phyloP scores from a whole-genome alignment of 225 moss, liverwort and hornwort species.

The Straminergon stramineum region DNA sequence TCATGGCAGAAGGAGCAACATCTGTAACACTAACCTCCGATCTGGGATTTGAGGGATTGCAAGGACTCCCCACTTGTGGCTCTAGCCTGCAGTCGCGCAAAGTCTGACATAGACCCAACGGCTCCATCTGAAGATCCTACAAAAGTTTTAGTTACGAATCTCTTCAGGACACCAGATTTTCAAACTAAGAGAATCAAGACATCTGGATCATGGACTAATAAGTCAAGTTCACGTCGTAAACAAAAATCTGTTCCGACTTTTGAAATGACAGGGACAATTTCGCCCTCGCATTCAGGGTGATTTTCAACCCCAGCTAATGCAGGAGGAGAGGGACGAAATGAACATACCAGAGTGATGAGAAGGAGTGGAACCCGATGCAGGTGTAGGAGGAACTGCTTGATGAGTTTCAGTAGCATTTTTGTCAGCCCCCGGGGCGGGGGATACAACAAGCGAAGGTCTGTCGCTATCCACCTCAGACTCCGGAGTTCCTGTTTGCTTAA shows the following conservation, averaged over 20 bases:
- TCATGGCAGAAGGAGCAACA: neutral
- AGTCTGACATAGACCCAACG: slow-evolving; percentile 28
- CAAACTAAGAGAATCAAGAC: neutral
- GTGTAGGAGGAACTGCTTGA: slow-evolving; percentile 12
- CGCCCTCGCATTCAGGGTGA: neutral
- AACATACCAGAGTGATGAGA: slow-evolving; percentile 25
- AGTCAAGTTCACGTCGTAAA: neutral
- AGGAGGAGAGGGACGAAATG: neutral
- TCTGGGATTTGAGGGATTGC: slow-evolving; percentile 14
- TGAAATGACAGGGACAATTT: neutral
- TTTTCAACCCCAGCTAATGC: neutral
- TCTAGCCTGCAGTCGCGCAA: slow-evolving; percentile 28
- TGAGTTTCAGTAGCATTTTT: slow-evolving; percentile 10
- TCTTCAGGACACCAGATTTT: neutral
- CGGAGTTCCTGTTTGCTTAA: slow-evolving; percentile 40
- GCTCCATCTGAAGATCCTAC: slow-evolving; percentile 21
- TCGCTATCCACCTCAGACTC: slow-evolving; percentile 52
- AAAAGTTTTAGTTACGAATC: neutral
- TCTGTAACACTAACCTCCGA: slow-evolving; percentile 17
- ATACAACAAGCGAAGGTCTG: slow-evolving; percentile 22
- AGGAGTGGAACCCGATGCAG: slow-evolving; percentile 10
- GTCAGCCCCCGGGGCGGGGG: neutral
- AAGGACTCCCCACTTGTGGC: slow-evolving; percentile 26
- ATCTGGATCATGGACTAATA: neutral
- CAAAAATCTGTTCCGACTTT: neutral